Evolutionary conservation across 345 rosid genomes (phyloP), one percentile per base, ranked within the genome.

Genomic region (Orychophragmus violaceus): DNA sequence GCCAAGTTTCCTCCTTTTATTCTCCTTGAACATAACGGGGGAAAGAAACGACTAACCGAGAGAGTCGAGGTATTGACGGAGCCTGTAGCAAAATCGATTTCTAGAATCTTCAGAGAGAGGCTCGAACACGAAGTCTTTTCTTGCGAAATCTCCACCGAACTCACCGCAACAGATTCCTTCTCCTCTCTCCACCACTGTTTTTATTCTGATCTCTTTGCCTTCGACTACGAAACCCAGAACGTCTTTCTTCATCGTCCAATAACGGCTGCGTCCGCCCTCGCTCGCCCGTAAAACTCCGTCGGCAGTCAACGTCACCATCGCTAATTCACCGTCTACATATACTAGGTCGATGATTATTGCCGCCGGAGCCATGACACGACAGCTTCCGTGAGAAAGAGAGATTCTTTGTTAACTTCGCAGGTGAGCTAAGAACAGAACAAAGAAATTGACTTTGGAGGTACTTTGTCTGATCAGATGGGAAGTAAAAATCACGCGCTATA

Each of bases 81-180:
- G 87, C 72, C 77, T 81, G 18, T 79, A 80, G 52, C 83, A 80
- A 97, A 94, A 93, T 6, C 82, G 78, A 0, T 59, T 58, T 69
- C 65, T 78, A 8, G 92, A 86, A 50, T 86, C 95, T 18, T 71
- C 75, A 4, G 85, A 64, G 60, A 80, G 72, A 67, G 85, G 84
- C 80, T 88, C 86, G 77, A 94, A 90, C n/a, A 81, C 81, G 55
- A 87, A 78, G 62, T 91, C 86, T 66, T 67, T 84, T 77, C 96
- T 88, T 56, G 53, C 75, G 80, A 84, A 59, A 69, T 62, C 75
- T 51, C 82, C 90, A 4, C 29, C 36, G 5, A 68, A 75, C 44
- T 71, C 82, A 4, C 17, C 32, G 21, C 97, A 85, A 83, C 85
- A 88, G 74, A 81, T 69, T 53, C 76, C 77, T 30, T 57, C 86